Evolutionary conservation across 2,329 filamentous ascomycete genomes (phyloP), one percentile per base, ranked within the genome.

Genomic region (Alternaria gansuensis): DNA sequence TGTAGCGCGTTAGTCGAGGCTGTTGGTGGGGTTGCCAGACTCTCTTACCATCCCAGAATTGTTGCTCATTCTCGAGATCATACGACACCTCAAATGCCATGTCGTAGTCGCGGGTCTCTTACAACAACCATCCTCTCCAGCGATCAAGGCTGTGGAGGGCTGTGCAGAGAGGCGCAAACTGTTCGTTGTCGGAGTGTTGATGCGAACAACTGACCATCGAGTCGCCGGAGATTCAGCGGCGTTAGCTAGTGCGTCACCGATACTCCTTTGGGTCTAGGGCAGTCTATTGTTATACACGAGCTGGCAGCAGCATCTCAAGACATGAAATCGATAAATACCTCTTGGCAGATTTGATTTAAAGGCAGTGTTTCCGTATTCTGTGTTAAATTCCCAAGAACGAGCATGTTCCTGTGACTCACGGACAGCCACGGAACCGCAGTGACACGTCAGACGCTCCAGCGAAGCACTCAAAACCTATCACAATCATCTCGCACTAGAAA

Each of bases 11-110:
- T 65, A 76, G 71, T 63, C 51, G 59, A 43, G 56, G 31, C 36
- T 56, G 52, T 44, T 61, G 53, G 66, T 63, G 61, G 59, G 69
- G 68, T 70, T 52, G 74, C 31, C 78, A 48, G 60, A 51, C 60
- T 26, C 41, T 75, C 85, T 77, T 78, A 96, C 93, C 91, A 79
- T 88, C 84, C 94, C 93, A 97, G 81, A 97, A 93, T 80, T 93
- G 89, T 78, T 92, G 86, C 81, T 92, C 91, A 78, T 87, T 89
- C 79, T 93, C 90, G 78, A 91, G 84, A 74, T 83, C 84, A 78
- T 87, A 85, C 70, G 84, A 85, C 73, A 85, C 85, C 79, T 93
- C 89, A 80, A 87, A 86, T 81, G 90, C 80, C 87, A 89, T 88
- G 67, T 72, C 80, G 73, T 66, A 67, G 72, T 77, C 72, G 75